Evolutionary conservation across 225 moss, liverwort and hornwort species (phyloP).

Genomic region (Pseudoscleropodium purum): DNA sequence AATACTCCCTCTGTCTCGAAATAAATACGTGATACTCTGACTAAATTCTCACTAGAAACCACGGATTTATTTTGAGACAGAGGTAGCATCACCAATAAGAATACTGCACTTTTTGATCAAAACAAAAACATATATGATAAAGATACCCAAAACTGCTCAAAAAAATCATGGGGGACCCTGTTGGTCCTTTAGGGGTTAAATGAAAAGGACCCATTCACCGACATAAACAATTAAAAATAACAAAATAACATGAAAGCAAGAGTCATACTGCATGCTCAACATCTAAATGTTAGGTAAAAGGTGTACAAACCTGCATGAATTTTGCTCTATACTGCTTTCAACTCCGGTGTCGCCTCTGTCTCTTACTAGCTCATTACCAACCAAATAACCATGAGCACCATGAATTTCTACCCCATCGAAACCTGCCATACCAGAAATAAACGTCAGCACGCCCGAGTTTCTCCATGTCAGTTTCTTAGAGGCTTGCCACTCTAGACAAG

Average conservation of each 20-base stretch:
- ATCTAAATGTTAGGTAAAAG: neutral
- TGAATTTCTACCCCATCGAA: slow-evolving; percentile 89
- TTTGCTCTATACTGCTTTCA: neutral
- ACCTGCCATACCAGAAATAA: slow-evolving; percentile 22
- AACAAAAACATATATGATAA: neutral
- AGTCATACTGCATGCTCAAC: neutral
- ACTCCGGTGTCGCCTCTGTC: slow-evolving; percentile 11
- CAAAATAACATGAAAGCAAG: neutral
- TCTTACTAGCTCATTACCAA: slow-evolving; percentile 24
- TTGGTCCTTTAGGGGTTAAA: neutral
- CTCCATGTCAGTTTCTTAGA: neutral
- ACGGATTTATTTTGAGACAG: too few species aligned
- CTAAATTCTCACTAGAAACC: too few species aligned
- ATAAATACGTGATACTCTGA: too few species aligned
- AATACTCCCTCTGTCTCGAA: too few species aligned
- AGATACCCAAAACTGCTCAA: neutral
- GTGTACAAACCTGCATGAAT: slow-evolving; percentile 27
- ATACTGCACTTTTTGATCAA: neutral
- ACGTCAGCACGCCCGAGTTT: neutral
- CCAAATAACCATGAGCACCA: slow-evolving; percentile 64
- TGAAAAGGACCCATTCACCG: neutral
- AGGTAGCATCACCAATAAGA: neutral
- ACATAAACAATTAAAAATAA: neutral
- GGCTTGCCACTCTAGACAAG: neutral
- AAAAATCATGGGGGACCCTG: neutral